Percentiles rank a stretch among this genome's conserved stretches.
Evolutionary conservation across 768 basidiomycete species (phyloP).

Genomic region (Candolleomyces eurysporus): DNA sequence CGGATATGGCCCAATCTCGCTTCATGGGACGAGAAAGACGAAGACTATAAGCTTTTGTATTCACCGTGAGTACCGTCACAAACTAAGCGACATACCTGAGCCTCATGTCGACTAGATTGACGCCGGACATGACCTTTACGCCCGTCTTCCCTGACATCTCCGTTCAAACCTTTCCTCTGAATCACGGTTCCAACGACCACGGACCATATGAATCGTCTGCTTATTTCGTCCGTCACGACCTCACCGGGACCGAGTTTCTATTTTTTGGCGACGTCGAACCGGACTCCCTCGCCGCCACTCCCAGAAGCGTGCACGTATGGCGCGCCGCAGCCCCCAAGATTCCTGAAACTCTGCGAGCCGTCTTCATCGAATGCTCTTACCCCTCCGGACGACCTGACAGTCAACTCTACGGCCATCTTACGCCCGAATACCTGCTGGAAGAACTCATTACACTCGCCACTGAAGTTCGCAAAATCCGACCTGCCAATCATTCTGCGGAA

Average conservation of each 20-base stretch:
- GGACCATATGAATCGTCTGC: constrained; percentile 76
- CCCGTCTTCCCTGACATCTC: constrained; percentile 55
- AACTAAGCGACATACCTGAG: background rate
- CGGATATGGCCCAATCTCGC: constrained; percentile 86
- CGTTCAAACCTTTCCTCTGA: constrained; percentile 64
- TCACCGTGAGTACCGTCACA: constrained; percentile 47
- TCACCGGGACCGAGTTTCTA: constrained; percentile 66
- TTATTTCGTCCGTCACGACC: constrained; percentile 77
- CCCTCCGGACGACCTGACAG: constrained; percentile 67
- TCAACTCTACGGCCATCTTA: constrained; percentile 82
- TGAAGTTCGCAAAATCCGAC: constrained; percentile 56
- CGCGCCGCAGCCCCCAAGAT: constrained; percentile 76
- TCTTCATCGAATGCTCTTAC: constrained; percentile 97
- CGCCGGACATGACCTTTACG: constrained; percentile 51
- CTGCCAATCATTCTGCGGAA: constrained; percentile 19
- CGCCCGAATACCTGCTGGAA: constrained; percentile 71
- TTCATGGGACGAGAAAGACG: constrained; percentile 65
- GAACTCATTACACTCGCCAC: constrained; percentile 72
- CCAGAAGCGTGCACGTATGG: constrained; percentile 76
- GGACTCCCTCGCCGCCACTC: constrained; percentile 61
- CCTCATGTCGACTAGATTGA: constrained; percentile 36
- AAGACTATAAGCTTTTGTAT: constrained; percentile 59
- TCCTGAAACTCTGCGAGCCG: constrained; percentile 60
- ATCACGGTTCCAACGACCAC: constrained; percentile 60
- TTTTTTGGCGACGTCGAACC: constrained; percentile 97